Conservation (phyloP, 2,329 filamentous ascomycete genomes). For the Fusarium verticillioides region DNA sequence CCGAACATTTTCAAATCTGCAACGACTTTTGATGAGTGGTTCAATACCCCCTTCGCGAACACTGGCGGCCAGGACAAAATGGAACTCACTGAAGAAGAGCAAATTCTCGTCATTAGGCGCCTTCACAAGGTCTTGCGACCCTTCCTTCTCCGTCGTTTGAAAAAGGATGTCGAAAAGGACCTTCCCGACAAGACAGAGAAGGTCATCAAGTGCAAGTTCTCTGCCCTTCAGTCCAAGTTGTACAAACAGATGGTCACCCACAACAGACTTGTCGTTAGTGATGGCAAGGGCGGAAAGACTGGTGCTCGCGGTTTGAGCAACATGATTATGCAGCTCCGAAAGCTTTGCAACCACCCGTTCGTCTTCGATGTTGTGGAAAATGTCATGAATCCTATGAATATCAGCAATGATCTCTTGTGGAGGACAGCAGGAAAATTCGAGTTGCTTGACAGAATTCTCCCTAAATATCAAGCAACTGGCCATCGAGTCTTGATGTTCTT, state of each 20-base stretch:
- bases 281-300: conserved; percentile 95
- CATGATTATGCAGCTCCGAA: conserved; percentile 99
- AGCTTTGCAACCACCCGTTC: conserved; percentile 98
- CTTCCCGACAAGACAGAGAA: conserved; percentile 98
- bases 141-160: conserved; percentile 96
- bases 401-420: conserved; percentile 95
- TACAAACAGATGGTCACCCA: conserved; percentile 98
- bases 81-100: conserved; percentile 99
- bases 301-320: conserved; percentile 95
- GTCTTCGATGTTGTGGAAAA: conserved; percentile 98
- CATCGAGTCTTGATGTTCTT: conserved; percentile 99
- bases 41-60: conserved; percentile 99
- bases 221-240: conserved; percentile 88
- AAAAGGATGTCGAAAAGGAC: conserved; percentile 99
- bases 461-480: conserved; percentile 90
- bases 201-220: conserved; percentile 99
- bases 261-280: conserved; percentile 93
- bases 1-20: conserved; percentile 99
- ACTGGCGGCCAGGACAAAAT: conserved; percentile 98
- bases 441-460: conserved; percentile 88
- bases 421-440: conserved; percentile 97
- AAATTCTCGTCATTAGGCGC: conserved; percentile 96
- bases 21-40: conserved; percentile 99
- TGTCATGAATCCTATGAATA: conserved; percentile 90
- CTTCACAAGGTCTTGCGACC: conserved; percentile 97